phyloP scores from a whole-genome alignment of 2,329 filamentous ascomycete species.

The Pyricularia grisea region DNA sequence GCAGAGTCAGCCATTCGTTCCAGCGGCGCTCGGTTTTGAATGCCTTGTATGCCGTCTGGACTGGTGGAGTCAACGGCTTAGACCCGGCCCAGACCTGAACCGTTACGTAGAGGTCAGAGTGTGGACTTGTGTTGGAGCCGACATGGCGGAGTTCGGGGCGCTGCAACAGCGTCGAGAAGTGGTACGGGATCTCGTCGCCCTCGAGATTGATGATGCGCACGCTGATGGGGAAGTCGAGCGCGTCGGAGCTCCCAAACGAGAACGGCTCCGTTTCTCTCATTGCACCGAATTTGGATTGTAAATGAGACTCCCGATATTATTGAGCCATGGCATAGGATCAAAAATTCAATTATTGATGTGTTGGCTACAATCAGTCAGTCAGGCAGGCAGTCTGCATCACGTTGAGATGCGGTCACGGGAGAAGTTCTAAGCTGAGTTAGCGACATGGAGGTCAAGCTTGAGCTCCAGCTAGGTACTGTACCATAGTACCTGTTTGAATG shows the following conservation, averaged over 20 bases:
- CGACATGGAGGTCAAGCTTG: not conserved
- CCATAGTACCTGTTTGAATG: not conserved
- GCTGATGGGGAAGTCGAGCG: constrained; percentile 64
- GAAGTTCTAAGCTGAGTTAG: not conserved
- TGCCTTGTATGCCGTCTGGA: constrained; percentile 86
- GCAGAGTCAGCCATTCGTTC: constrained; percentile 94
- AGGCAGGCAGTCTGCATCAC: not conserved
- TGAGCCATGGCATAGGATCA: not conserved
- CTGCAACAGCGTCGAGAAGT: constrained; percentile 69
- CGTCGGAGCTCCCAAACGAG: constrained; percentile 85
- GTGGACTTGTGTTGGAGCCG: constrained; percentile 67
- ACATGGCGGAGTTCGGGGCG: constrained; percentile 75
- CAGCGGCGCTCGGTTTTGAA: constrained; percentile 72
- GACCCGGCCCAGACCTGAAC: constrained; percentile 93
- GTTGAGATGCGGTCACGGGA: not conserved
- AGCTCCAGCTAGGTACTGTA: not conserved
- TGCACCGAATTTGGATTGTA: not conserved
- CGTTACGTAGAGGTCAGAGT: constrained; percentile 88
- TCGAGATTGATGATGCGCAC: constrained; percentile 66
- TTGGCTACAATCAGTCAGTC: not conserved
- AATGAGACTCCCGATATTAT: not conserved
- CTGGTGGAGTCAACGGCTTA: constrained; percentile 83
- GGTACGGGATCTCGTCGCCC: constrained; percentile 65
- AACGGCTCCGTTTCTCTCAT: constrained; percentile 71
- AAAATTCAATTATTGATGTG: not conserved